Conservation (phyloP, 805 yeast species). For the Candida pseudoglaebosa region DNA sequence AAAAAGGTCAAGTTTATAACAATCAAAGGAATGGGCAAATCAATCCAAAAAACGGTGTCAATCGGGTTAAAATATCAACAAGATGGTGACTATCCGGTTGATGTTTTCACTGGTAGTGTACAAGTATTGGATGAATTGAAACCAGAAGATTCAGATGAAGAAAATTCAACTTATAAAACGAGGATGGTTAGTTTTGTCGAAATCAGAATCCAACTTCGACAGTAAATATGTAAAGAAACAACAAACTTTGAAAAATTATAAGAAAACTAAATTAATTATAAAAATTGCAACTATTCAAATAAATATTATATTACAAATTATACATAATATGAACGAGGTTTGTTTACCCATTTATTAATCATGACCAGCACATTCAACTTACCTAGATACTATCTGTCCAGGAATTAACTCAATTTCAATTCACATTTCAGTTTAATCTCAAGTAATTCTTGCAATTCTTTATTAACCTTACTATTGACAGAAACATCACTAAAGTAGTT, state of each 20-base stretch:
- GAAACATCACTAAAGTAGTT: constrained; percentile 14
- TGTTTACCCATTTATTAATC: no score
- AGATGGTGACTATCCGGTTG: constrained; percentile 49
- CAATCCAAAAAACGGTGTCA: constrained; percentile 60
- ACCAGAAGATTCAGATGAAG: constrained; percentile 26
- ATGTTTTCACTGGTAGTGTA: constrained; percentile 59
- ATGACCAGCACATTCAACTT: no score
- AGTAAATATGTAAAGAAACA: no score
- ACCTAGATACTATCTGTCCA: no score
- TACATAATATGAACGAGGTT: no score
- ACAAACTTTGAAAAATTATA: no score
- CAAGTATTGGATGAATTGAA: constrained; percentile 69
- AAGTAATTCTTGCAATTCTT: constrained; percentile 4
- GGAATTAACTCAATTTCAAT: constrained; percentile 1
- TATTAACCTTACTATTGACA: constrained; percentile 4
- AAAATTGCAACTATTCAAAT: no score
- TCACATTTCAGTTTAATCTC: constrained; percentile 6
- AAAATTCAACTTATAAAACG: constrained; percentile 32
- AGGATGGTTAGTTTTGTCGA: constrained; percentile 49
- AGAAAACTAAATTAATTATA: no score
- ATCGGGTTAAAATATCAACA: constrained; percentile 58
- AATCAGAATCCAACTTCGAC: constrained; percentile 35
- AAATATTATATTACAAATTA: no score
- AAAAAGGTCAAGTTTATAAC: constrained; percentile 45
- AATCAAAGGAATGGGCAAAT: constrained; percentile 69